phyloP scores from a whole-genome alignment of 2,329 filamentous ascomycete genomes.

The Claviceps monticola region DNA sequence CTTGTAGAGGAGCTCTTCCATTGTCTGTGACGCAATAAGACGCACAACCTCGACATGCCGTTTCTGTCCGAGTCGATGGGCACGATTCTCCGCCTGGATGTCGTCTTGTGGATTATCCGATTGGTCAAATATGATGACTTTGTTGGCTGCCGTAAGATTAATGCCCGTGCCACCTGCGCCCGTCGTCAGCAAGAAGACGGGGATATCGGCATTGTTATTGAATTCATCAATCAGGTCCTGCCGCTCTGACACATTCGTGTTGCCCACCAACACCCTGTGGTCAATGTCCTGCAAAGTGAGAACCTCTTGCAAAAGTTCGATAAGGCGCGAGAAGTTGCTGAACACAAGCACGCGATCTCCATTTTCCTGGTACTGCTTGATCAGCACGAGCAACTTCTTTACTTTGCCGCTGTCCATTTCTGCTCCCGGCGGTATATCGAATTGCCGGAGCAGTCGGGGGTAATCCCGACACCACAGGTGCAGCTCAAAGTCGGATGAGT shows the following conservation, averaged over 20 bases:
- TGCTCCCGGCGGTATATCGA: slow-evolving; percentile 38
- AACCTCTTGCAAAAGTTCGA: slow-evolving; percentile 79
- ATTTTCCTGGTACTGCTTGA: slow-evolving; percentile 58
- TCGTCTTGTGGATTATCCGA: slow-evolving; percentile 98
- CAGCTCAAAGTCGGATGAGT: slow-evolving; percentile 50
- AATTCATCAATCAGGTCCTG: slow-evolving; percentile 85
- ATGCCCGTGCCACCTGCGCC: slow-evolving; percentile 94
- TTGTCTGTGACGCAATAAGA: slow-evolving; percentile 65
- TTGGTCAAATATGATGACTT: slow-evolving; percentile 93
- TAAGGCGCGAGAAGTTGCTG: slow-evolving; percentile 81
- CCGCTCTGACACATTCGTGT: slow-evolving; percentile 66
- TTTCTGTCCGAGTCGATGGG: slow-evolving; percentile 86
- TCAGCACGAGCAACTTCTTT: slow-evolving; percentile 60
- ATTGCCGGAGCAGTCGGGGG: slow-evolving; percentile 32
- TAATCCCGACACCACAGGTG: slow-evolving; percentile 52
- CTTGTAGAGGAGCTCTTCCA: slow-evolving; percentile 87
- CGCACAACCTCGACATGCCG: slow-evolving; percentile 82
- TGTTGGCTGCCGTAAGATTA: slow-evolving; percentile 90
- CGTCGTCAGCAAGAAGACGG: slow-evolving; percentile 85
- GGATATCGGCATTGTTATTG: slow-evolving; percentile 59
- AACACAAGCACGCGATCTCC: slow-evolving; percentile 86
- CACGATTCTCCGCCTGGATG: slow-evolving; percentile 94
- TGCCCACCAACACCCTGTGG: slow-evolving; percentile 78
- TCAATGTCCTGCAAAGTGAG: slow-evolving; percentile 58
- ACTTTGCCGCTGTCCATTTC: slow-evolving; percentile 68